phyloP scores from a whole-genome alignment of 106 monocot species.

The Gastrodia elata region DNA sequence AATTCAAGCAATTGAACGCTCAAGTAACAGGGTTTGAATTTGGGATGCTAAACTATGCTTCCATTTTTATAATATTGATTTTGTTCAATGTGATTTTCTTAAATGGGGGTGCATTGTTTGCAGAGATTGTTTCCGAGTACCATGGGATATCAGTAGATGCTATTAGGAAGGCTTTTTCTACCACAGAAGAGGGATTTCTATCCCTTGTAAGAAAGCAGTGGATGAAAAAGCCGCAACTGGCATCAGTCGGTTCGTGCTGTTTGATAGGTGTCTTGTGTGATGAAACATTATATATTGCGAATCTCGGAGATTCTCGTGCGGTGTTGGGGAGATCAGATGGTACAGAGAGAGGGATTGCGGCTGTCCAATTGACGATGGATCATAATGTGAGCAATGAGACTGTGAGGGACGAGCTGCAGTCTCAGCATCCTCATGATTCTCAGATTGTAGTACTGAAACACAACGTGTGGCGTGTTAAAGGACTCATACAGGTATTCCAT shows the following conservation, averaged over 20 bases:
- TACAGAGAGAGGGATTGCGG: conserved; percentile 12
- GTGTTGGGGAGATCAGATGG: conserved; percentile 25
- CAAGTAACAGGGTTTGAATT: no score
- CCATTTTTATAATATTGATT: no score
- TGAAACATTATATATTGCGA: conserved; percentile 23
- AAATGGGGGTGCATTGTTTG: conserved; percentile 6
- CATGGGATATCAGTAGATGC: conserved; percentile 24
- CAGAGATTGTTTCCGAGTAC: conserved; percentile 28
- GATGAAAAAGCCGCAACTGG: conserved; percentile 24
- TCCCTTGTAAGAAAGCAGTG: conserved; percentile 19
- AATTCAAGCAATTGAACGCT: no score
- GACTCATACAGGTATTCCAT: conserved; percentile 27
- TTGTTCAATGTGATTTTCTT: not conserved
- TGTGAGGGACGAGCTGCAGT: conserved; percentile 21
- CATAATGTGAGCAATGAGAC: conserved; percentile 27
- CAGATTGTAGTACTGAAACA: conserved; percentile 27
- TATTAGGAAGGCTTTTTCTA: conserved; percentile 23
- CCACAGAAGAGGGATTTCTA: conserved; percentile 27
- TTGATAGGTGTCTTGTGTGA: conserved; percentile 19
- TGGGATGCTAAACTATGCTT: no score
- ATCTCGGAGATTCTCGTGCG: conserved; percentile 25
- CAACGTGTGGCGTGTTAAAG: conserved; percentile 37
- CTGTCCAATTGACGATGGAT: conserved; percentile 27
- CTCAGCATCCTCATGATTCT: conserved; percentile 30
- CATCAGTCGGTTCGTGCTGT: conserved; percentile 26